Conservation (phyloP, 805 yeast species). For the Pichia rugopelliculosa region DNA sequence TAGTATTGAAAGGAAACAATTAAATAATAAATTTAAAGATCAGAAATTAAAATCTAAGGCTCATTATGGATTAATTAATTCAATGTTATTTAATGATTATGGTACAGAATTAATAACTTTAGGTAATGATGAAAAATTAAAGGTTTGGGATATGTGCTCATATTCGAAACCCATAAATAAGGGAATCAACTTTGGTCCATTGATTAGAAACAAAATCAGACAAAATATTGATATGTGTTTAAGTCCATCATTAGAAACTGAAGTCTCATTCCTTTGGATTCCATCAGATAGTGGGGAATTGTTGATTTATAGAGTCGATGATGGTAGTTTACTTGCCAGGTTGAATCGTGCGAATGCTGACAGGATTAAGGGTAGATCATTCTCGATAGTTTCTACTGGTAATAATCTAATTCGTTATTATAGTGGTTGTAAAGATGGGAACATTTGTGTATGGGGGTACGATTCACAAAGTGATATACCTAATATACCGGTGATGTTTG, state of each 20-base stretch:
- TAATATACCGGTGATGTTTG: constrained; percentile 11
- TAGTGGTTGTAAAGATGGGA: constrained; percentile 65
- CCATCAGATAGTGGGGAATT: constrained; percentile 76
- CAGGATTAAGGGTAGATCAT: constrained; percentile 35
- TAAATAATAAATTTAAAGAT: neutral
- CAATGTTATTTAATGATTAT: constrained; percentile 61
- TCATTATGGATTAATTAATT: constrained; percentile 74
- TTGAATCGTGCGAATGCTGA: constrained; percentile 36
- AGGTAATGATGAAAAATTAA: constrained; percentile 74
- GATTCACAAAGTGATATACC: constrained; percentile 14
- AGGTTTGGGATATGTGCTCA: constrained; percentile 69
- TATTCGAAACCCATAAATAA: constrained; percentile 43
- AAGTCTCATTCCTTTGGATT: constrained; percentile 50
- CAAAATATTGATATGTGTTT: constrained; percentile 52
- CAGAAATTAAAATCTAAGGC: constrained; percentile 39
- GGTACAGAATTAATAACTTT: constrained; percentile 60
- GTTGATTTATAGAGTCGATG: constrained; percentile 46
- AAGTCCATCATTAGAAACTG: constrained; percentile 45
- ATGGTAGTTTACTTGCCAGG: constrained; percentile 57
- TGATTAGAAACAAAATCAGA: constrained; percentile 54
- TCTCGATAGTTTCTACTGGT: constrained; percentile 45
- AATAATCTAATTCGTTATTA: constrained; percentile 38
- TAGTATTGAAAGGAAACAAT: constrained; percentile 9
- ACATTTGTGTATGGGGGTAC: constrained; percentile 51
- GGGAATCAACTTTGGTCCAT: constrained; percentile 69